Base-by-base conservation (phyloP, 1,139 yeast species). In the Saccharomyces pastorianus region DNA sequence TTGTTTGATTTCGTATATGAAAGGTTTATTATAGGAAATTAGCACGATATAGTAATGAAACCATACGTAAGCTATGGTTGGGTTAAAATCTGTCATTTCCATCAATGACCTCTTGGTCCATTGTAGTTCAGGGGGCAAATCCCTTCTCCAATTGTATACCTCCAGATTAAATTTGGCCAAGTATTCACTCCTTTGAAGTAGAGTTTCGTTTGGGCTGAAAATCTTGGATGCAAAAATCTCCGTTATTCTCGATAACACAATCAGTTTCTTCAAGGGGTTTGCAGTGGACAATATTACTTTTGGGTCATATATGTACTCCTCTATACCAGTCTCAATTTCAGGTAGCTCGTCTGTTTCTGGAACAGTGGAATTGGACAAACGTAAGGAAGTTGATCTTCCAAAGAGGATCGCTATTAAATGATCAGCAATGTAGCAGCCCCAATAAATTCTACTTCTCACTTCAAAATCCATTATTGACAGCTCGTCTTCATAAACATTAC, bases 351-450 rank as follows among this genome's bases (percentile, higher is more conserved):
- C 78, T 1, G 85, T 78, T 58, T 80, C 85, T 0, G 83, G 81
- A 8, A 81, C 80, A 2, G 83, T 74, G 0, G 84, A 79, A 62
- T 82, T 84, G 14, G 79, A 75, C 53, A 77, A 64, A 57, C 81
- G 77, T 55, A 82, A 68, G 3, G 78, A 67, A 0, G 82, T 76
- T 0, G 85, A 84, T 52, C 85, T 67, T 2, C 85, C 85, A 53
- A 81, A 68, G 14, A 81, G 67, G 51, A 81, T 69, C 60, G 83
- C 75, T 38, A 81, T 77, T 60, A 81, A 77, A 61, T 81, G 84
- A 62, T 82, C 86, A 13, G 84, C 83, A 61, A 81, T 72, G 59
- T 78, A 82, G 51, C 82, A 75, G 2, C 86, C 85, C 86, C 86
- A 82, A 63, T 79, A 82, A 11, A 82, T 79, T 58, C 86, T 68